phyloP scores from a whole-genome alignment of 352 stramenopile genomes.

The Plasmopara viticola region DNA sequence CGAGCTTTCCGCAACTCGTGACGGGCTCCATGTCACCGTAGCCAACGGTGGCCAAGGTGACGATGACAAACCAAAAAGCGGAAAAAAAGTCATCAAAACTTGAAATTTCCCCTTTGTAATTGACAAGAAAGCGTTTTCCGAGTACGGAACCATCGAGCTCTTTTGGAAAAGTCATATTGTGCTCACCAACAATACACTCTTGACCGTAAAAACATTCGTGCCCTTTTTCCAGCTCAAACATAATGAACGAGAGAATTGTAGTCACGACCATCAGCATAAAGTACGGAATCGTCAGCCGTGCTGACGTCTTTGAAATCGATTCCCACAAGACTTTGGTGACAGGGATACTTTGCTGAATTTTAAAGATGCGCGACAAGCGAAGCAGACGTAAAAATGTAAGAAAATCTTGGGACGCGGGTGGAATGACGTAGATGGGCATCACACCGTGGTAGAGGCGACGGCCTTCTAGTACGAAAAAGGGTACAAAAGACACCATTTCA shows the following conservation, averaged over 20 bases:
- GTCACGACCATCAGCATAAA: conserved; percentile 75
- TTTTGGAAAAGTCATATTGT: conserved; percentile 51
- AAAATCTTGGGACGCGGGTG: conserved; percentile 50
- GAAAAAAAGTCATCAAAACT: conserved; percentile 79
- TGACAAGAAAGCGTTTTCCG: conserved; percentile 71
- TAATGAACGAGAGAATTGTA: conserved; percentile 70
- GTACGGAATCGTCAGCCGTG: conserved; percentile 65
- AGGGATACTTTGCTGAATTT: conserved; percentile 73
- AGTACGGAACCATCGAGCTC: conserved; percentile 43
- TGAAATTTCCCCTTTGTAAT: conserved; percentile 58
- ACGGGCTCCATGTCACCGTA: conserved; percentile 77
- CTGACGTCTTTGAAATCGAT: conserved; percentile 77
- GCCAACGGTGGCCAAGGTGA: conserved; percentile 63
- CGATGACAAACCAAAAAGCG: conserved; percentile 82
- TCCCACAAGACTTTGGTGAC: conserved; percentile 74
- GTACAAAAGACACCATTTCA: conserved; percentile 62
- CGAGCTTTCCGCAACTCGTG: conserved; percentile 57
- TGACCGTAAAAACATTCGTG: conserved; percentile 70
- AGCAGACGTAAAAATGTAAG: conserved; percentile 55
- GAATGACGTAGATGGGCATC: conserved; percentile 58
- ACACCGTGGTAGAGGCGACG: conserved; percentile 27
- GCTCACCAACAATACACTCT: conserved; percentile 47
- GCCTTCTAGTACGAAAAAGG: conserved; percentile 57
- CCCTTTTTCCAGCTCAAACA: conserved; percentile 76
- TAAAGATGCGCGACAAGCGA: conserved; percentile 65